These are phyloP conservation scores for Fraxinus baroniana DNA, from an alignment of 305 asterid species.

Conservation along the genomic window DNA sequence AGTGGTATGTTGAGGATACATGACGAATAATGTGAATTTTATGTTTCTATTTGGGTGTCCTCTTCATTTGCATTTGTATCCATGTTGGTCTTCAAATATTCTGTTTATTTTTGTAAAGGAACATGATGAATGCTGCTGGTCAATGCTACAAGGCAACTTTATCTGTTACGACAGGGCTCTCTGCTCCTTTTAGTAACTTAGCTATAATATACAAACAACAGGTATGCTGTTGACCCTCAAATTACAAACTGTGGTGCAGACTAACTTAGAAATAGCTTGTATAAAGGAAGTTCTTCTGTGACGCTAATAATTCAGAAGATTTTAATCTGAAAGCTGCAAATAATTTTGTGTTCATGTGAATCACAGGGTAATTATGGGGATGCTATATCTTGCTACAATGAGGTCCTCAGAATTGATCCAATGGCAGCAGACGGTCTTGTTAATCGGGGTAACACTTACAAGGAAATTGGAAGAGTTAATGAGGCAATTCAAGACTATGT, in stretches of 20 bases:
- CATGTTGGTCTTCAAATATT: constrained; percentile 16
- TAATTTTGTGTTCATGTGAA: constrained; percentile 15
- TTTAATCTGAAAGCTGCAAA: background rate
- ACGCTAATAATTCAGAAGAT: background rate
- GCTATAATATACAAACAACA: constrained; percentile 96
- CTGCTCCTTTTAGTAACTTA: constrained; percentile 94
- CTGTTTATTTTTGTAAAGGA: constrained; percentile 47
- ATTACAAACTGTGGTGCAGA: background rate
- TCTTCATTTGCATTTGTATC: background rate
- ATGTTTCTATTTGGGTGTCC: background rate
- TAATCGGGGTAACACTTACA: constrained; percentile 95
- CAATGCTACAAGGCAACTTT: constrained; percentile 94
- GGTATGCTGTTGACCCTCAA: constrained; percentile 39
- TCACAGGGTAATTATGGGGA: constrained; percentile 92
- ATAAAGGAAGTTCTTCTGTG: background rate
- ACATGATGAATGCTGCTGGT: constrained; percentile 93
- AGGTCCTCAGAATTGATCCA: constrained; percentile 93
- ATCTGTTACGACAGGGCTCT: constrained; percentile 82
- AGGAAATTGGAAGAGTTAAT: constrained; percentile 93
- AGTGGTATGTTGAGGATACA: constrained; percentile 59
- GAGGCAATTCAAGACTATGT: constrained; percentile 91
- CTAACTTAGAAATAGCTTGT: constrained; percentile 7
- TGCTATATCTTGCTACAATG: constrained; percentile 96
- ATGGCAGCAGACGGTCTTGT: constrained; percentile 95
- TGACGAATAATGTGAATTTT: constrained; percentile 4